Conservation (phyloP, 2,329 filamentous ascomycete genomes). For the Fusarium sp. region DNA sequence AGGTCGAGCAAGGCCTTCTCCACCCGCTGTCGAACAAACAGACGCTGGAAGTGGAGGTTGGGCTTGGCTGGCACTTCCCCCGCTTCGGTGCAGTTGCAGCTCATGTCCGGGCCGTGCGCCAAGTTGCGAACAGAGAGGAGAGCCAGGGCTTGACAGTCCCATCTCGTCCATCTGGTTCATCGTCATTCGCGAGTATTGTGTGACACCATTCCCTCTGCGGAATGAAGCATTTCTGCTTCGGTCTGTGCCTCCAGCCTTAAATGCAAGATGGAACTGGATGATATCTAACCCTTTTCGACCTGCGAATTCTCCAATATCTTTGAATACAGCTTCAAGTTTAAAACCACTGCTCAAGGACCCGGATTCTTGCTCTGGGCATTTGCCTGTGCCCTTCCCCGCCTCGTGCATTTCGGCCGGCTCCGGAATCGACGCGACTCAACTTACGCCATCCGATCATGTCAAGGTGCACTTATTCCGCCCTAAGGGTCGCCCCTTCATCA, state of each 20-base stretch:
- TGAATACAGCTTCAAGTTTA: not conserved
- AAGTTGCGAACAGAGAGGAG: conserved; percentile 25
- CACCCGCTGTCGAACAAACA: conserved; percentile 26
- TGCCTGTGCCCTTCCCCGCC: conserved; percentile 8
- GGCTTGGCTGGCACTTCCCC: conserved; percentile 39
- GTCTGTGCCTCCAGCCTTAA: conserved; percentile 44
- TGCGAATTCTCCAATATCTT: not conserved
- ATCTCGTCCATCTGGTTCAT: conserved; percentile 43
- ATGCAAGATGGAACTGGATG: conserved; percentile 41
- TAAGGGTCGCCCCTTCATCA: conserved; percentile 41
- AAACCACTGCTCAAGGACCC: not conserved
- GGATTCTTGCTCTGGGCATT: not conserved
- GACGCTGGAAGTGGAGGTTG: conserved; percentile 22
- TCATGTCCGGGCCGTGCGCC: conserved; percentile 36
- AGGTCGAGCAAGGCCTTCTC: conserved; percentile 6
- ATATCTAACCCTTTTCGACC: conserved; percentile 38
- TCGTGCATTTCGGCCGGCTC: conserved; percentile 27
- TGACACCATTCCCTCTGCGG: conserved; percentile 43
- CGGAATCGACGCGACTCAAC: conserved; percentile 33
- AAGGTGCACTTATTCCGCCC: conserved; percentile 40
- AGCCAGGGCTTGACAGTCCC: conserved; percentile 37
- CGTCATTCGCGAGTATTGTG: conserved; percentile 41
- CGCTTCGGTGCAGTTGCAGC: conserved; percentile 26
- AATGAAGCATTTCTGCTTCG: conserved; percentile 44
- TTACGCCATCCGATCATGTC: conserved; percentile 42